A percentile compares a stretch with the other conserved stretches of the same genome.
Conservation (phyloP, 148 eudicot genomes). For the Chenopodium formosanum region DNA sequence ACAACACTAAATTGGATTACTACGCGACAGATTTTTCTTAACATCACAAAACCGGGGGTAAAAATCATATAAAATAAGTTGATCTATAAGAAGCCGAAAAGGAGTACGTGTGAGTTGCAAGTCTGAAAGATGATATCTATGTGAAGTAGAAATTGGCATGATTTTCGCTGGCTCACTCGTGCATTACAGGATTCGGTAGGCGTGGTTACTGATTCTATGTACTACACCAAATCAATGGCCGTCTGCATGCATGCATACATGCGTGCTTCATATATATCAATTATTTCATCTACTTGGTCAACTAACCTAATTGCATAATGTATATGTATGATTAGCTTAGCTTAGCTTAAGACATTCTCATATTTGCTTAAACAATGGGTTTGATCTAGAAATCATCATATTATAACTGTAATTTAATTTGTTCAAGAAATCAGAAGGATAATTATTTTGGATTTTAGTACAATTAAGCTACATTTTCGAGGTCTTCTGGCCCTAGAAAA, state of each 20-base stretch:
- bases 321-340: background rate
- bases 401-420: background rate
- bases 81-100: background rate
- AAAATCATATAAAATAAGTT: too few relatives aligned
- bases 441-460: background rate
- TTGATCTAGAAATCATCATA: slow-evolving; percentile 6
- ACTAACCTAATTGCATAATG: background rate
- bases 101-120: background rate
- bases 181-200: slow-evolving; percentile 16
- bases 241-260: background rate
- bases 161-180: slow-evolving; percentile 24
- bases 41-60: too few relatives aligned
- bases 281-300: background rate
- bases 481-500: background rate
- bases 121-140: background rate
- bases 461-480: background rate
- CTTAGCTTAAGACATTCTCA: slow-evolving; percentile 2
- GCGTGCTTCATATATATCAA: background rate
- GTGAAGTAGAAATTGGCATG: slow-evolving; percentile 7
- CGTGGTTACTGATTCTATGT: background rate
- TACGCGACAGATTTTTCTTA: too few relatives aligned
- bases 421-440: background rate
- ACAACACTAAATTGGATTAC: too few relatives aligned
- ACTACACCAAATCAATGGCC: background rate
- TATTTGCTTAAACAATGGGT: background rate